A percentile compares a stretch with the other conserved stretches of the same genome.
Conservation (phyloP, 768 basidiomycete genomes). For the Pisolithus marmoratus region DNA sequence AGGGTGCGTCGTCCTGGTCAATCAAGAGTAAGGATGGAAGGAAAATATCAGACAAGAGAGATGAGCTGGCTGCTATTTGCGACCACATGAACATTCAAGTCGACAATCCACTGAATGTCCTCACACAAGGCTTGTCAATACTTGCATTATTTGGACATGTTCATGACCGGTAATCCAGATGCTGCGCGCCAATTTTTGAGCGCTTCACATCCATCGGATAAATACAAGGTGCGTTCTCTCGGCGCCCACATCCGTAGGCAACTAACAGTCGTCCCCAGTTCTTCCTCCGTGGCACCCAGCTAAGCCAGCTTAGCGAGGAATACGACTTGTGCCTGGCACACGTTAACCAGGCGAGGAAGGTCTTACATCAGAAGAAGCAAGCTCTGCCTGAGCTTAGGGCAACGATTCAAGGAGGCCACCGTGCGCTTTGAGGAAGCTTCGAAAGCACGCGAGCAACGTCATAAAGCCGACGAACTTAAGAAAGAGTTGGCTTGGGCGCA, state of each 20-base stretch:
- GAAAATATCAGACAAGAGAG: conserved; percentile 67
- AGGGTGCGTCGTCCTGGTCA: conserved; percentile 76
- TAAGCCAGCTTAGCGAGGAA: conserved; percentile 81
- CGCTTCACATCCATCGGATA: conserved; percentile 72
- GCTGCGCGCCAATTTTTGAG: conserved; percentile 69
- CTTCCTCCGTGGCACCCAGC: conserved; percentile 90
- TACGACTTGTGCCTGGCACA: conserved; percentile 75
- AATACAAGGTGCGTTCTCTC: conserved; percentile 69
- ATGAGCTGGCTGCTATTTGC: conserved; percentile 82
- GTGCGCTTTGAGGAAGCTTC: conserved; percentile 65
- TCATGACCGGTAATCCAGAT: conserved; percentile 14
- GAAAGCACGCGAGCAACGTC: conserved; percentile 65
- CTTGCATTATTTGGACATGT: not conserved
- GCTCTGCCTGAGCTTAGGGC: conserved; percentile 71
- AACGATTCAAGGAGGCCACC: conserved; percentile 50
- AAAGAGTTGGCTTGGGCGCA: conserved; percentile 87
- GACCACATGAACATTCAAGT: conserved; percentile 97
- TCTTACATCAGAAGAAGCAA: conserved; percentile 67
- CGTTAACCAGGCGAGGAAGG: conserved; percentile 60
- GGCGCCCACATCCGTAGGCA: not conserved
- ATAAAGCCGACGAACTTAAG: conserved; percentile 64
- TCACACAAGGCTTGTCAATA: conserved; percentile 65
- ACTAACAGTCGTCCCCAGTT: conserved; percentile 46
- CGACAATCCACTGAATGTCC: conserved; percentile 92
- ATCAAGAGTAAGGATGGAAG: conserved; percentile 67